Evolutionary conservation across 345 rosid genomes (phyloP).

Genomic region (Lepidium africanum): DNA sequence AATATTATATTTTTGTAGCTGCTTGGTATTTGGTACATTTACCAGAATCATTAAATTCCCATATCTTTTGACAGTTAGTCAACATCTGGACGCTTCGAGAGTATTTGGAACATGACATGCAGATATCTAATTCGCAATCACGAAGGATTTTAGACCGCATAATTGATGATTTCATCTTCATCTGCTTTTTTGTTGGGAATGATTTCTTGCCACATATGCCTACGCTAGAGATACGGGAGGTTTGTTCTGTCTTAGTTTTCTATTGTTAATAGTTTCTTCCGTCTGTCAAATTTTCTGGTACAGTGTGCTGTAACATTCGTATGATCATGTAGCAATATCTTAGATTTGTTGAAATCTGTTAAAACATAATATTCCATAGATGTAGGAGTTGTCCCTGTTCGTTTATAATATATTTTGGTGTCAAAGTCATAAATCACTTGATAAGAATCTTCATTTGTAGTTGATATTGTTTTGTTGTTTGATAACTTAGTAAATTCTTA

Average conservation of each 20-base stretch:
- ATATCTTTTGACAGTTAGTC: conserved; percentile 53
- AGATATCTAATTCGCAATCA: conserved; percentile 43
- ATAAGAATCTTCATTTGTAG: not conserved
- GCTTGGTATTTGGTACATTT: not conserved
- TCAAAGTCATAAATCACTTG: not conserved
- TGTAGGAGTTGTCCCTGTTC: not conserved
- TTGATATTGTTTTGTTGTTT: not conserved
- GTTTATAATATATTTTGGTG: not conserved
- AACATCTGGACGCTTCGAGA: conserved; percentile 92
- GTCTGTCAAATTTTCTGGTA: not conserved
- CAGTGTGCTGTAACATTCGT: not conserved
- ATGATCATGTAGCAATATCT: not conserved
- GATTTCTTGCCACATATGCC: conserved; percentile 99
- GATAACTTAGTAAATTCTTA: not conserved
- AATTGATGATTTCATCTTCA: conserved; percentile 93
- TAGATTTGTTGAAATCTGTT: not conserved
- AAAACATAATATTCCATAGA: not conserved
- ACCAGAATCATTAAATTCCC: not conserved
- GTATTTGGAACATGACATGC: conserved; percentile 79
- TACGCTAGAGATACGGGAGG: conserved; percentile 96
- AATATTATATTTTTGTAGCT: not conserved
- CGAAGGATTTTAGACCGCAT: conserved; percentile 57
- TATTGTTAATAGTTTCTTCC: not conserved
- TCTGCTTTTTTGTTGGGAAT: conserved; percentile 96
- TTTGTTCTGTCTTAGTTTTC: conserved; percentile 29